phyloP scores from a whole-genome alignment of 108 stramenopile genomes.

The Cyclostephanos invisitatus region DNA sequence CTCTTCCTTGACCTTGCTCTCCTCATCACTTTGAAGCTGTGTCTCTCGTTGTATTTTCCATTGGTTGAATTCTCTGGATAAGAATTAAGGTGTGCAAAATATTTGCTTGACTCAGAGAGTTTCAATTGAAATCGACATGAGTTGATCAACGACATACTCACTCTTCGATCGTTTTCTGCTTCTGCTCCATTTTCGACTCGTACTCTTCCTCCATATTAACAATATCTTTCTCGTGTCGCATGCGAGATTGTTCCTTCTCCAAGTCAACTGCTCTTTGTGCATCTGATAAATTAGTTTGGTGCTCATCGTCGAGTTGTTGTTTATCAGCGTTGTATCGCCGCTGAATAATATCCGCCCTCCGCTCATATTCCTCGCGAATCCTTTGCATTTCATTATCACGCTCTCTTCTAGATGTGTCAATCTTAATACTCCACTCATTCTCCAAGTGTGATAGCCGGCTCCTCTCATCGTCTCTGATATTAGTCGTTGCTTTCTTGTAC shows the following conservation, averaged over 20 bases:
- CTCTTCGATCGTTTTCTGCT: conserved; percentile 5
- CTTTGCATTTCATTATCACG: conserved; percentile 20
- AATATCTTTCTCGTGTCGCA: conserved; percentile 16
- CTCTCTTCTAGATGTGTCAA: conserved; percentile 19
- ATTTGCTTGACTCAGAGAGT: neutral
- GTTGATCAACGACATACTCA: neutral
- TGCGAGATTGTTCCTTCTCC: conserved; percentile 11
- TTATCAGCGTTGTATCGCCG: conserved; percentile 16
- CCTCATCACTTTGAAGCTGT: conserved; percentile 11
- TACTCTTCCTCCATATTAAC: conserved; percentile 23
- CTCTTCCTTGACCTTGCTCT: conserved; percentile 14
- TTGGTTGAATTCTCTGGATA: conserved; percentile 23
- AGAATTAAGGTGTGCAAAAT: neutral
- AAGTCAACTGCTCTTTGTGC: conserved; percentile 1
- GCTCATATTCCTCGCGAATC: conserved; percentile 19
- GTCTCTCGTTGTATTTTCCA: conserved; percentile 28
- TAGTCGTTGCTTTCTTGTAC: conserved; percentile 23
- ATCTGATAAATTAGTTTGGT: conserved; percentile 13
- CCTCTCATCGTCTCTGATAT: conserved; percentile 24
- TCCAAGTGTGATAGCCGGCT: conserved; percentile 25
- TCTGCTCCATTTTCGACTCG: conserved; percentile 13
- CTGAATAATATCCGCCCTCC: conserved; percentile 14
- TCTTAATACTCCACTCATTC: conserved; percentile 28
- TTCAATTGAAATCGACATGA: neutral
- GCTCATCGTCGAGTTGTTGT: conserved; percentile 14